Percentiles rank a stretch among this genome's conserved stretches.
These are phyloP conservation scores for Globisporangium middletonii DNA, from an alignment of 352 stramenopile species.

Conservation along the genomic window DNA sequence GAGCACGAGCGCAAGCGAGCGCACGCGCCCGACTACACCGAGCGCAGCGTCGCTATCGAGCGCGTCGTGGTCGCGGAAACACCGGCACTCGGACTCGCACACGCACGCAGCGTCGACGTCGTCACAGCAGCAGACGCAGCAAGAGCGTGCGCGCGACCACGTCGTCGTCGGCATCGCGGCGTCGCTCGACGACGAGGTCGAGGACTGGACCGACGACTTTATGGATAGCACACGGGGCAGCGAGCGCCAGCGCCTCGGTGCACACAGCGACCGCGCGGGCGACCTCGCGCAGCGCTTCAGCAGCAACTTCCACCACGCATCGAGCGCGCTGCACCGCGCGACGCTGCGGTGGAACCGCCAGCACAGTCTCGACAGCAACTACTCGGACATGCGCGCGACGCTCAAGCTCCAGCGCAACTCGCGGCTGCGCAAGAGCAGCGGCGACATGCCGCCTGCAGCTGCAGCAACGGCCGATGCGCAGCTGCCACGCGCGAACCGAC, in stretches of 20 bases:
- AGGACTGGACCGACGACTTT: conserved; percentile 77
- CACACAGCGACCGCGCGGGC: conserved; percentile 1
- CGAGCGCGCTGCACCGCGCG: conserved; percentile 13
- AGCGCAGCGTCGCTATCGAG: not conserved
- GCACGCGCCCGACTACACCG: conserved; percentile 3
- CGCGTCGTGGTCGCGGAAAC: conserved; percentile 5
- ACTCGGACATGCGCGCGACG: conserved; percentile 16
- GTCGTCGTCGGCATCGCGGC: conserved; percentile 71
- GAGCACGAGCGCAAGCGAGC: conserved; percentile 5
- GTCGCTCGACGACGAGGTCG: conserved; percentile 56
- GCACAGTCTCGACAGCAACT: conserved; percentile 23
- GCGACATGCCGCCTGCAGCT: conserved; percentile 14
- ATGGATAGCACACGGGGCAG: conserved; percentile 14
- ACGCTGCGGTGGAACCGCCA: conserved; percentile 29
- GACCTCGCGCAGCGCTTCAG: conserved; percentile 14
- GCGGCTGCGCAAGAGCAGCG: conserved; percentile 26
- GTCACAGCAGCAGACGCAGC: not conserved
- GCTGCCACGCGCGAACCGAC: too few species aligned
- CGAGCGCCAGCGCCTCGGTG: not conserved
- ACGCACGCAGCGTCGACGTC: conserved; percentile 28
- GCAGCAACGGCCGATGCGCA: not conserved
- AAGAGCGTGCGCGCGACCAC: conserved; percentile 17
- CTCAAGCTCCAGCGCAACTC: conserved; percentile 17
- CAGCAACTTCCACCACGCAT: conserved; percentile 21
- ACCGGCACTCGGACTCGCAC: conserved; percentile 14